These are phyloP conservation scores for Candida glucosophila DNA, from an alignment of 1,139 yeast genomes.

Conservation along the genomic window DNA sequence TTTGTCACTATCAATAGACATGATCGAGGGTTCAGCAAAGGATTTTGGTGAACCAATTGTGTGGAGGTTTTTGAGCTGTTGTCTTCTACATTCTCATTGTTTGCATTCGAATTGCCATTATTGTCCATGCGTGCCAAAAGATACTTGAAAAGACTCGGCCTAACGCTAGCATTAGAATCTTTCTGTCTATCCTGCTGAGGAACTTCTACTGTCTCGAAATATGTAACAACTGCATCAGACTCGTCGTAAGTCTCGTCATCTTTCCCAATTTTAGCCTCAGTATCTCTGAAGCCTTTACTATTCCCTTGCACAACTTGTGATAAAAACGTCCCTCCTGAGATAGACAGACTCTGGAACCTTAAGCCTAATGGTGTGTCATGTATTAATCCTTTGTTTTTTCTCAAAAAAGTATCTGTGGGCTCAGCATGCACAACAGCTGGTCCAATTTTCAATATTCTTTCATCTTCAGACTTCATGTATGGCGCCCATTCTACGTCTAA, in stretches of 20 bases:
- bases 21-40: conserved; percentile 19
- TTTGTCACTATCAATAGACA: conserved; percentile 47
- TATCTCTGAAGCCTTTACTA: conserved; percentile 20
- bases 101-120: conserved; percentile 3
- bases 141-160: conserved; percentile 18
- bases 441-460: conserved; percentile 64
- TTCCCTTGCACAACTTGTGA: conserved; percentile 52
- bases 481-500: conserved; percentile 65
- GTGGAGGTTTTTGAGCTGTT: conserved; percentile 11
- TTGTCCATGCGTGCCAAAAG: conserved; percentile 16
- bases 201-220: too few species aligned
- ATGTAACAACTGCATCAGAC: conserved; percentile 21
- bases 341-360: conserved; percentile 14
- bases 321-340: conserved; percentile 26
- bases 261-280: conserved; percentile 5
- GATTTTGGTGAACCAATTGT: too few species aligned
- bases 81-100: background rate
- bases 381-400: conserved; percentile 45
- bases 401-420: conserved; percentile 44
- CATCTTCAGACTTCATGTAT: conserved; percentile 53
- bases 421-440: conserved; percentile 29
- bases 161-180: conserved; percentile 3
- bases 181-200: too few species aligned
- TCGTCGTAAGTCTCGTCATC: conserved; percentile 13
- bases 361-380: conserved; percentile 54